Evolutionary conservation across 306 rosid species (phyloP).

Genomic region (Acacia crassicarpa): DNA sequence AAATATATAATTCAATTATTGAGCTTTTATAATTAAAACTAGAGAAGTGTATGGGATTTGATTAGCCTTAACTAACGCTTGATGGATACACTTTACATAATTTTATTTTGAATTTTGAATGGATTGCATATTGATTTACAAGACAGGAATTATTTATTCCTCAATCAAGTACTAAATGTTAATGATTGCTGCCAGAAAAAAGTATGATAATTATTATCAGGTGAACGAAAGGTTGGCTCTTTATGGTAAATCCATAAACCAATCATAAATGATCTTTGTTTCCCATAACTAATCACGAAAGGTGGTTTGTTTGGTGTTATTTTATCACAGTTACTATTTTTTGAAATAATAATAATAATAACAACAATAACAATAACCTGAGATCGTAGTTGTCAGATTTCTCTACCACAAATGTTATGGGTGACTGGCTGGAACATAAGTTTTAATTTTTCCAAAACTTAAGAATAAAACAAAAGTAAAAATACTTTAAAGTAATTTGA

Average conservation of each 20-base stretch:
- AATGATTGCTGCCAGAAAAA: slow-evolving; percentile 3
- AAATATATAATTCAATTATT: no score
- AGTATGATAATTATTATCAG: background rate
- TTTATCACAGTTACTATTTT: background rate
- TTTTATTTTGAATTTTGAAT: background rate
- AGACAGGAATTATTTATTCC: background rate
- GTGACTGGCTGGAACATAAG: background rate
- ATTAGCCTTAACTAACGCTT: background rate
- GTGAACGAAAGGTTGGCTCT: background rate
- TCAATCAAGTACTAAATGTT: background rate
- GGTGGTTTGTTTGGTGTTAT: background rate
- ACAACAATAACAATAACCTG: background rate
- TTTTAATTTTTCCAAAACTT: no score
- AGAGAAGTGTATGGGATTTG: no score
- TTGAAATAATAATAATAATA: no score
- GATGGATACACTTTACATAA: background rate
- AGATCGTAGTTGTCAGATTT: background rate
- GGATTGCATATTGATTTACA: background rate
- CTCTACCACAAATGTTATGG: background rate
- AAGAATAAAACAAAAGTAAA: no score
- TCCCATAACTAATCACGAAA: background rate
- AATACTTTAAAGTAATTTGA: no score
- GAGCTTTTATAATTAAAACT: no score
- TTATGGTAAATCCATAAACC: background rate
- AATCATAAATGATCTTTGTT: background rate